phyloP scores from a whole-genome alignment of 768 basidiomycete species.

The Tulasnella sp. region DNA sequence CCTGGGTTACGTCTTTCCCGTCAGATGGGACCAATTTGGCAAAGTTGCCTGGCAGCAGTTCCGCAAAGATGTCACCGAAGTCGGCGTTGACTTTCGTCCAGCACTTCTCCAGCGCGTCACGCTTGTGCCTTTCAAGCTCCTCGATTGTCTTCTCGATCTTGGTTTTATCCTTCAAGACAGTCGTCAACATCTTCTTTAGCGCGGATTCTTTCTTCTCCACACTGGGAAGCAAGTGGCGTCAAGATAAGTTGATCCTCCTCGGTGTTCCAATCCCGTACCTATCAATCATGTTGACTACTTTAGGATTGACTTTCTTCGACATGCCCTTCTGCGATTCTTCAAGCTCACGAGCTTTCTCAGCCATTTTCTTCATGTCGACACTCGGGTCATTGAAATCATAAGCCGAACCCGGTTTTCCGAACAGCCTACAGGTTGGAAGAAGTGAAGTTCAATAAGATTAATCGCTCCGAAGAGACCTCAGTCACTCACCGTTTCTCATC shows the following conservation, averaged over 20 bases:
- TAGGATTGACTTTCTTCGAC: conserved; percentile 95
- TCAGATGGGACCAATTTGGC: conserved; percentile 94
- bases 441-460: background rate
- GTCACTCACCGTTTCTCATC: conserved; percentile 80
- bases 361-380: conserved; percentile 62
- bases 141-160: conserved; percentile 95
- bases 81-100: conserved; percentile 96
- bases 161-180: conserved; percentile 87
- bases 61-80: conserved; percentile 95
- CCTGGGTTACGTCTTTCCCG: conserved; percentile 89
- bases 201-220: conserved; percentile 90
- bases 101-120: conserved; percentile 89
- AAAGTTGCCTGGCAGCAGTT: conserved; percentile 93
- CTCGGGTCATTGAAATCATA: conserved; percentile 70
- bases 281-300: conserved; percentile 95
- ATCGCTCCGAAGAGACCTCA: background rate
- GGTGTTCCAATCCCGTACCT: conserved; percentile 55
- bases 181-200: conserved; percentile 85
- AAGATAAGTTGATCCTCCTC: background rate
- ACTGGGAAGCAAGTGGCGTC: conserved; percentile 47
- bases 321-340: conserved; percentile 78
- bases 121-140: conserved; percentile 91
- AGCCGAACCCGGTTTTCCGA: conserved; percentile 76
- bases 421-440: conserved; percentile 57
- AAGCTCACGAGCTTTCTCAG: conserved; percentile 70